Percentiles rank a stretch among this genome's conserved stretches.
phyloP scores from a whole-genome alignment of 108 stramenopile genomes.

The Chaetoceros tenuissimus region DNA sequence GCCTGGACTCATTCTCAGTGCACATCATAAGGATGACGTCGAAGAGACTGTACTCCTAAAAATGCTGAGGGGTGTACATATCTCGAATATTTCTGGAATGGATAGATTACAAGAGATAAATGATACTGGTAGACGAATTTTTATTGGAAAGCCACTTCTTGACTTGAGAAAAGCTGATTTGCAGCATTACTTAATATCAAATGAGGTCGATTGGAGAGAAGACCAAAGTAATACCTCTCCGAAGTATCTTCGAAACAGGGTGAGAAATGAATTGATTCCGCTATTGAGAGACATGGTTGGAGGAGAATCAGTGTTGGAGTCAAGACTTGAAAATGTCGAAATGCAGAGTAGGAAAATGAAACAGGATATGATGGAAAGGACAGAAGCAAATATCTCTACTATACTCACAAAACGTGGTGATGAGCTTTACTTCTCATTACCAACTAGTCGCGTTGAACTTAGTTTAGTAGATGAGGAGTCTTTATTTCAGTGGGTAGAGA shows the following conservation, averaged over 20 bases:
- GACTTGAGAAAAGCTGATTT: conserved; percentile 48
- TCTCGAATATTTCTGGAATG: conserved; percentile 69
- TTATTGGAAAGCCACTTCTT: conserved; percentile 65
- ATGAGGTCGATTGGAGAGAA: conserved; percentile 57
- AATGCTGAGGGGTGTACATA: conserved; percentile 68
- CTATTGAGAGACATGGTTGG: conserved; percentile 58
- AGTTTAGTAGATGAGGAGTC: conserved; percentile 53
- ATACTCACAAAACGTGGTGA: conserved; percentile 1
- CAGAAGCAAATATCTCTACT: conserved; percentile 29
- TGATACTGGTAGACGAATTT: conserved; percentile 1
- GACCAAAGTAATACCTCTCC: conserved; percentile 57
- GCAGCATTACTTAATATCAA: conserved; percentile 30
- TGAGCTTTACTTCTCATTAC: not conserved
- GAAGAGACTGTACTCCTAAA: conserved; percentile 77
- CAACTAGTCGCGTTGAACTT: conserved; percentile 4
- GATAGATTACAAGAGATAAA: conserved; percentile 13
- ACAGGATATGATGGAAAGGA: conserved; percentile 29
- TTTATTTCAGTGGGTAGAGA: conserved; percentile 39
- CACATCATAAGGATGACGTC: conserved; percentile 80
- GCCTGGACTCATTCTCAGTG: conserved; percentile 64
- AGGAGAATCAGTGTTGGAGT: conserved; percentile 29
- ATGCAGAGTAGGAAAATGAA: conserved; percentile 57
- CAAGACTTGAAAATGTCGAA: conserved; percentile 32
- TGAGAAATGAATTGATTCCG: conserved; percentile 80
- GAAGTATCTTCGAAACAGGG: conserved; percentile 79